Evolutionary conservation across 2,329 filamentous ascomycete species (phyloP), one percentile per base, ranked within the genome.

Genomic region (Alternaria angustiovoidea): DNA sequence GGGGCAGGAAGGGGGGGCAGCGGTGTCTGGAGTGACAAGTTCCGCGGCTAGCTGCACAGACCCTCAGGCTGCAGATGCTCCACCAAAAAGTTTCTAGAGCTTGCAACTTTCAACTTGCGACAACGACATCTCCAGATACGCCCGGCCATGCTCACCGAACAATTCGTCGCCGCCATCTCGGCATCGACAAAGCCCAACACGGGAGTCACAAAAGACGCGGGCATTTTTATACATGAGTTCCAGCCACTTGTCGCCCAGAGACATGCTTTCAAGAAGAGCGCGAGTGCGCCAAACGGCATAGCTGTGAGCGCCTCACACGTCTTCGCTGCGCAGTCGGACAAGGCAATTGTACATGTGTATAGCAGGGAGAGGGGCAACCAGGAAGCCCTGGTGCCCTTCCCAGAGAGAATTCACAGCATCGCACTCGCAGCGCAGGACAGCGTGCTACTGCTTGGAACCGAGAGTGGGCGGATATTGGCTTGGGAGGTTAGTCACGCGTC

Each of bases 261-360:
- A 72, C 84, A 88, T 64, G 86, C 89, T 48, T 94, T 95, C 85
- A 98, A 97, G 85, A 98, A 97, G 82, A 96, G 92, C 82, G 91
- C 92, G 16, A 88, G 89, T n/a, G 85, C 89, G 26, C 83, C 86
- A 59, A 92, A 94, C 78, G 90, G 92, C 69, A 82, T 99, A 56
- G 94, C 93, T 30, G 85, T 94, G 69, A 96, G 86, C 78, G 84
- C 87, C 44, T 89, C 89, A 20, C 95, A 99, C 76, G 85, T 98
- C 47, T 99, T 97, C 76, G 91, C 94, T 4, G 94, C 93, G 4
- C 95, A 99, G 78, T 86, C 91, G 51, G 93, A 94, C 66, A 98
- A 97, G 79, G 92, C 93, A 0, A 91, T 96, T 42, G 86, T 99
- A 1, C 92, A 98, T 80, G 93, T 99, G 56, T 99, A 98, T 80